A percentile compares a stretch with the other conserved stretches of the same genome.
Conservation (phyloP, 352 stramenopile genomes). For the Globisporangium polare region DNA sequence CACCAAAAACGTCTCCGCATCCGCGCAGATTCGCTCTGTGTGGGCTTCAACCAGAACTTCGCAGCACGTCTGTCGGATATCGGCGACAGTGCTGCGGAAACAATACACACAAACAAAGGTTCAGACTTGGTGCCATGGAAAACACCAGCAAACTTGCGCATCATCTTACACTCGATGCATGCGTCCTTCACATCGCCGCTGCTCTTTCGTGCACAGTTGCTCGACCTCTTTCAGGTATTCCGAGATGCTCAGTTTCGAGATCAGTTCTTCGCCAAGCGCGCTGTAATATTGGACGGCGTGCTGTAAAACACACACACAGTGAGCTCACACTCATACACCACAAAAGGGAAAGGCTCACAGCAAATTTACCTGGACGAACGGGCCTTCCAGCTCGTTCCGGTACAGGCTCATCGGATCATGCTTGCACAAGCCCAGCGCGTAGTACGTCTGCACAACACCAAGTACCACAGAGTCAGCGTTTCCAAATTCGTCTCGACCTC, state of each 20-base stretch:
- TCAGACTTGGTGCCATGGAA: not conserved
- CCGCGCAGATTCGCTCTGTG: conserved; percentile 76
- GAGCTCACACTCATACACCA: not conserved
- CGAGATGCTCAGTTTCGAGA: conserved; percentile 63
- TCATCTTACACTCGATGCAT: conserved; percentile 71
- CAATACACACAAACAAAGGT: not conserved
- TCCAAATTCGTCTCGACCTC: not conserved
- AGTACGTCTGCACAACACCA: conserved; percentile 56
- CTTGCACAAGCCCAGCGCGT: conserved; percentile 63
- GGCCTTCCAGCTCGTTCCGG: conserved; percentile 66
- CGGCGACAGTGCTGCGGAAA: conserved; percentile 56
- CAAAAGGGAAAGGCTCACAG: not conserved
- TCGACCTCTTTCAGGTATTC: conserved; percentile 75
- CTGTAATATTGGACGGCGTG: conserved; percentile 71
- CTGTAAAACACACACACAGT: conserved; percentile 20
- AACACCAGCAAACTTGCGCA: not conserved
- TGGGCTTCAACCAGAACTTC: conserved; percentile 76
- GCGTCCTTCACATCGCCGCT: conserved; percentile 66
- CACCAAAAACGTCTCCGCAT: conserved; percentile 69
- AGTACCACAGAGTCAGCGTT: conserved; percentile 2
- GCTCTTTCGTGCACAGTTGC: conserved; percentile 70
- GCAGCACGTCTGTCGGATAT: conserved; percentile 77
- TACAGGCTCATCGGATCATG: conserved; percentile 83
- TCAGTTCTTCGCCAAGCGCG: conserved; percentile 49
- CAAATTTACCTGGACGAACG: conserved; percentile 52